Base-by-base conservation (phyloP, 768 basidiomycete genomes). In the Mycena rosella region DNA sequence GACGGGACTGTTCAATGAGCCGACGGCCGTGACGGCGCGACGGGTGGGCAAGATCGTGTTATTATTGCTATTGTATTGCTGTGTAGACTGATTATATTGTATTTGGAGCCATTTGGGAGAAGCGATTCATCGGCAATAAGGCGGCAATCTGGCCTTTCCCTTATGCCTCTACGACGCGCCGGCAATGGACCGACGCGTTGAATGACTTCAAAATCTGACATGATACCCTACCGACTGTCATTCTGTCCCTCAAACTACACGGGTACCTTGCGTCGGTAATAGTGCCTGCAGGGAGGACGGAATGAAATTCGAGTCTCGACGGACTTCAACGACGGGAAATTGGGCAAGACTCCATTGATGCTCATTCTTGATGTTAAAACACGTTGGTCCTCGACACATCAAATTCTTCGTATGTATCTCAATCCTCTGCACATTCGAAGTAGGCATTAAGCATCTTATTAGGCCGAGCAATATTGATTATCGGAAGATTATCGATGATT, bases 111-210 rank as follows among this genome's bases (percentile, higher is more conserved):
- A 49, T 49, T 49, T 49, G 24, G 17, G 49, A 51, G 49, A 30
- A 29, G 49, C 29, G 49, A 30, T 51, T 51, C 49, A 20, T 29
- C 29, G 49, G 49, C 49, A 51, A 51, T 51, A 51, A 51, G 49
- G 49, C 27, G 49, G 49, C 49, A 51, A 51, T 51, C 26, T 51
- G 6, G 49, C 42, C 18, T n/a, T 51, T 30, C 49, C 15, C 7
- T 51, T 29, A 51, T 51, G 5, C 17, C 6, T 51, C 29, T 17
- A 51, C 55, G 24, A 29, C 55, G 55, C 55, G 18, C 40, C 40
- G 29, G 55, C 55, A 55, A 55, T 55, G 40, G 40, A 42, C 55
- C 40, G 55, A 44, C 40, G 17, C 55, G 55, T 57, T 57, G 55
- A 57, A 44, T 44, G 42, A 18, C 42, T 44, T 44, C n/a, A 44